Evolutionary conservation across 768 basidiomycete genomes (phyloP).

Genomic region (Leccinellum luteum): DNA sequence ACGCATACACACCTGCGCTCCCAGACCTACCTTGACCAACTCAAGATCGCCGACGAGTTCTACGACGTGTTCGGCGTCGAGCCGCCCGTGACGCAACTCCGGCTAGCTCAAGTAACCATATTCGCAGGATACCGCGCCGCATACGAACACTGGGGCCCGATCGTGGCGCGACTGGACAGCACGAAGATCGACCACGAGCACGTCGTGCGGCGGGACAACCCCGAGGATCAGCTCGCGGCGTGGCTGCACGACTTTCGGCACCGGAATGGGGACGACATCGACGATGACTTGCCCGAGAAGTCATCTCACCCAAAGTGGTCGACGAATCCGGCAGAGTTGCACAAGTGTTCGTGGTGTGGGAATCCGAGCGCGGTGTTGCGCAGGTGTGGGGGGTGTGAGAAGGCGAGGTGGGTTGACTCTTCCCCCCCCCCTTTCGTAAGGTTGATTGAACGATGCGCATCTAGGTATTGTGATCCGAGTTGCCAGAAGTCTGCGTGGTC

Average conservation of each 20-base stretch:
- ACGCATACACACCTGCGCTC: no score
- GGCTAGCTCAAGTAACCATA: slow-evolving; percentile 52
- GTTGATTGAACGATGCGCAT: neutral
- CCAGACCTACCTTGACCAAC: slow-evolving; percentile 39
- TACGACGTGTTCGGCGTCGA: slow-evolving; percentile 42
- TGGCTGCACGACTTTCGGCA: slow-evolving; percentile 54
- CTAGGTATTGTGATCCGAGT: slow-evolving; percentile 15
- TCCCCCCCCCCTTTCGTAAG: neutral
- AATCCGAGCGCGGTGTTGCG: slow-evolving; percentile 58
- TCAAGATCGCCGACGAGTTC: slow-evolving; percentile 54
- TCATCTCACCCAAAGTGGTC: slow-evolving; percentile 46
- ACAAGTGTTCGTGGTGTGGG: slow-evolving; percentile 56
- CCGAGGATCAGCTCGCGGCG: slow-evolving; percentile 54
- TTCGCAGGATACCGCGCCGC: slow-evolving; percentile 45
- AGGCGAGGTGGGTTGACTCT: slow-evolving; percentile 33
- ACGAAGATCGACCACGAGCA: slow-evolving; percentile 29
- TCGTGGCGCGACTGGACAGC: slow-evolving; percentile 39
- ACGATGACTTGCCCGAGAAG: slow-evolving; percentile 27
- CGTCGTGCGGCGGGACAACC: slow-evolving; percentile 36
- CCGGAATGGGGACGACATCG: slow-evolving; percentile 38
- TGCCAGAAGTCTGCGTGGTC: slow-evolving; percentile 18
- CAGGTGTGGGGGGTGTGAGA: slow-evolving; percentile 48
- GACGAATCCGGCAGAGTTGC: slow-evolving; percentile 49
- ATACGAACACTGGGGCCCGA: slow-evolving; percentile 43
- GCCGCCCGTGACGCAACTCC: slow-evolving; percentile 50